These are phyloP conservation scores for Fusarium buharicum DNA, from an alignment of 2,329 filamentous ascomycete species.

Conservation along the genomic window DNA sequence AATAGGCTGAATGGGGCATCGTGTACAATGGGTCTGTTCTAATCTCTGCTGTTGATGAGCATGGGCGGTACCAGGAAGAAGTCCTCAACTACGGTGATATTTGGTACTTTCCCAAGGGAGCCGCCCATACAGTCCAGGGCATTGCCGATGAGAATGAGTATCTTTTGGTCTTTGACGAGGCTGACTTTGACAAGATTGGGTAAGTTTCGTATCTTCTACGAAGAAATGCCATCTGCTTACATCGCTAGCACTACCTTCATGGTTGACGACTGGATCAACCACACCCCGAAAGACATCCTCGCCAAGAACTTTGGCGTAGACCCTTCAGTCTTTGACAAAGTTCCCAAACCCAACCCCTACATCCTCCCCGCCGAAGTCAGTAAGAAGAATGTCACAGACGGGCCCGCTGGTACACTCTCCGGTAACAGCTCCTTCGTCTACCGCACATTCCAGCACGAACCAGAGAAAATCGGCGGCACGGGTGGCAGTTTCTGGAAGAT, in stretches of 20 bases:
- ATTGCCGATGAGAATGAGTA: constrained; percentile 17
- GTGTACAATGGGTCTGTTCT: too few species aligned
- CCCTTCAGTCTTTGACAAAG: constrained; percentile 15
- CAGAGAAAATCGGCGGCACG: too few species aligned
- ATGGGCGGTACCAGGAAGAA: too few species aligned
- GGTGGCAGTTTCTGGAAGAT: constrained; percentile 18
- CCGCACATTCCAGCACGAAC: too few species aligned
- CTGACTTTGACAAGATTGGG: constrained; percentile 12
- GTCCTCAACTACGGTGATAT: constrained; percentile 16
- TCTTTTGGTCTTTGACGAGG: constrained; percentile 14
- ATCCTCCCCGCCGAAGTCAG: constrained; percentile 20
- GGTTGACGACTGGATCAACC: constrained; percentile 14
- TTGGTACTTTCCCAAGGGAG: constrained; percentile 20
- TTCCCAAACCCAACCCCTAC: constrained; percentile 17
- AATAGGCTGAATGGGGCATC: too few species aligned
- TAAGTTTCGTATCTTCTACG: too few species aligned
- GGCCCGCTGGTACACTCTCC: neutral
- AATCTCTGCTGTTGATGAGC: too few species aligned
- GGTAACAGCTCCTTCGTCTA: too few species aligned
- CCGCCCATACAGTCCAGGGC: constrained; percentile 16
- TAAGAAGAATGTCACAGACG: constrained; percentile 1
- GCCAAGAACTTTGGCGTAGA: constrained; percentile 25
- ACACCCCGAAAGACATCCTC: constrained; percentile 17
- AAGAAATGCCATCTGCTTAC: too few species aligned
- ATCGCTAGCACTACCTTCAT: constrained; percentile 6